These are phyloP conservation scores for Ambrosia hybrid DNA, from an alignment of 140 eudicot species.

Conservation along the genomic window DNA sequence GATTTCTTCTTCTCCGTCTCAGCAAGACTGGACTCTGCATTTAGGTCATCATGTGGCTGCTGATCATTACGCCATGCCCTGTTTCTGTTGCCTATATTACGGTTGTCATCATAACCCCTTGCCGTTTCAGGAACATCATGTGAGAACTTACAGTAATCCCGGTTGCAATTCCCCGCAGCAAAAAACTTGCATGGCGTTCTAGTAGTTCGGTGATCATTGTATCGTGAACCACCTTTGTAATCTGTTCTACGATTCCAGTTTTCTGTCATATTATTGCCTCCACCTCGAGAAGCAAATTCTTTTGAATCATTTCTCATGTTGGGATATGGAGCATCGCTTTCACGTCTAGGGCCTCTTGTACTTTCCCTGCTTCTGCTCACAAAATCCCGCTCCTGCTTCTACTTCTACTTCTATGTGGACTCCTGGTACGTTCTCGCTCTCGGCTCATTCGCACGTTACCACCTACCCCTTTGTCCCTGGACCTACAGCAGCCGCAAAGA, in stretches of 20 bases:
- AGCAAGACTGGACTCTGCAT: background rate
- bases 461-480: constrained; percentile 28
- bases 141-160: constrained; percentile 70
- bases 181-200: constrained; percentile 59
- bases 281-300: constrained; percentile 40
- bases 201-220: constrained; percentile 34
- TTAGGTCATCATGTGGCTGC: constrained; percentile 16
- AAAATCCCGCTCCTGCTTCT: constrained; percentile 28
- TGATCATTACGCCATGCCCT: constrained; percentile 32
- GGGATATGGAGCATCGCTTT: constrained; percentile 35
- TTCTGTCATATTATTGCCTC: constrained; percentile 34
- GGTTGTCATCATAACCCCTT: constrained; percentile 24
- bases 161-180: constrained; percentile 63
- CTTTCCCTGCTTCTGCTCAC: constrained; percentile 29
- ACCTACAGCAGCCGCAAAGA: constrained; percentile 18
- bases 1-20: too few relatives aligned
- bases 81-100: constrained; percentile 17
- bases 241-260: constrained; percentile 20
- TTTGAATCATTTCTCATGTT: constrained; percentile 30
- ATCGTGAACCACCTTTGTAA: constrained; percentile 32
- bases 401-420: constrained; percentile 1
- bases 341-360: constrained; percentile 51
- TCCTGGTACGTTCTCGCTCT: constrained; percentile 24
- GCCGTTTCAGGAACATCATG: constrained; percentile 44
- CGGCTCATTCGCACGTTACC: constrained; percentile 16